Conservation (phyloP, 306 rosid species). For the Corylus americana region DNA sequence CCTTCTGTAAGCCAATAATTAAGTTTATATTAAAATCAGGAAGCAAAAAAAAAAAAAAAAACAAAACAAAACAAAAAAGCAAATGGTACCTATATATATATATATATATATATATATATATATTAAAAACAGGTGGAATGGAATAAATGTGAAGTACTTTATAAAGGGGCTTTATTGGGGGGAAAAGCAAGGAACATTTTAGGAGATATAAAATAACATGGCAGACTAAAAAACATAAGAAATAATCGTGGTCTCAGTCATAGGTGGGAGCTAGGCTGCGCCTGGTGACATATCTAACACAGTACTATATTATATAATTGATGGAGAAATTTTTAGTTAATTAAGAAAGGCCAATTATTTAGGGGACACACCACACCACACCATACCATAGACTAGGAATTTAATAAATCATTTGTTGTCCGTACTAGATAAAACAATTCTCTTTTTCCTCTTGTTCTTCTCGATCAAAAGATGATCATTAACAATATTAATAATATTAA, state of each 20-base stretch:
- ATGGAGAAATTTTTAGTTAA: not conserved
- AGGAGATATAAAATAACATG: not conserved
- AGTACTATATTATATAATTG: not conserved
- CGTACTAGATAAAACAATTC: not conserved
- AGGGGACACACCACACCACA: not conserved
- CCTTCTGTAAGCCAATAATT: conserved; percentile 53
- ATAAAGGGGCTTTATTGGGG: not conserved
- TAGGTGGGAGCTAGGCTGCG: not conserved
- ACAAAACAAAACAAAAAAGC: not conserved
- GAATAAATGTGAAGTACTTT: conserved; percentile 5
- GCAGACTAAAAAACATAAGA: not conserved
- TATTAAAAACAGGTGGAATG: not conserved
- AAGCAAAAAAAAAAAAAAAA: not conserved
- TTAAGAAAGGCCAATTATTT: not conserved
- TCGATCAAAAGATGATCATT: not conserved
- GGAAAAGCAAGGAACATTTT: not conserved
- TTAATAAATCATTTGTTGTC: not conserved
- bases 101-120: not conserved
- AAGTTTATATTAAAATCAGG: not conserved
- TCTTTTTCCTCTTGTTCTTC: not conserved
- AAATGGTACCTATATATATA: not conserved
- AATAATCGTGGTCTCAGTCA: not conserved
- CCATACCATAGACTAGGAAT: not conserved
- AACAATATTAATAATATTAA: too few relatives aligned
- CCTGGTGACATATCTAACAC: not conserved